Base-by-base conservation (phyloP, 2,329 filamentous ascomycete genomes). In the Penicillium occitanis region DNA sequence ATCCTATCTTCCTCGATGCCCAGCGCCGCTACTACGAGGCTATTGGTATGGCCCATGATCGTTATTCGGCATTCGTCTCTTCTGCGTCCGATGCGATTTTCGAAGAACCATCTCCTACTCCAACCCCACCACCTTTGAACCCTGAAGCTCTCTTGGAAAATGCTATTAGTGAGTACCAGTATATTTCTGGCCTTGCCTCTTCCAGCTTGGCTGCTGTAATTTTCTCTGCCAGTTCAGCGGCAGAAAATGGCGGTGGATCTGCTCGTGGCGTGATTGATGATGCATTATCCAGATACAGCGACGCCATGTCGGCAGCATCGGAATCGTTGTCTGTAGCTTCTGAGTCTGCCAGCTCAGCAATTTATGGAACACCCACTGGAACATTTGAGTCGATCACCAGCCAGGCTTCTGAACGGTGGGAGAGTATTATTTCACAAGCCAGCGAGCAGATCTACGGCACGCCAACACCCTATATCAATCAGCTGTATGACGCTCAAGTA, bases 1-100 rank as follows among this genome's bases (percentile, higher is more conserved):
- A 87, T 71, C 76, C 82, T 74, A 76, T 84, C 76, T 67, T 89
- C 80, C 77, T 89, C 79, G 82, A 85, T 83, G 79, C 86, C 80
- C 74, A 87, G 82, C 74, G 88, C 83, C 80, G 90, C 66, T 94
- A 94, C 77, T 93, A 92, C 71, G 90, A 92, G 69, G 91, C 89
- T 11, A 78, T 95, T 28, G 92, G 92, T 33, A 77, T 92, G 53
- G 92, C 92, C 0, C 90, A 96, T 72, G 91, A 88, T 51, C 87
- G 89, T 44, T 95, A 95, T 76, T 88, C 89, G 5, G 89, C 89
- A 60, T 94, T 95, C 72, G 70, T 95, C 1, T 83, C 84, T 13
- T 88, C 89, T 4, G 91, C 91, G 7, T 92, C 90, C 10, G 87
- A 85, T 42, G 91, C 88, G 22, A 81, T 92, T 48, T 89, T 87